These are phyloP conservation scores for Smallanthus sonchifolius DNA, from an alignment of 129 eudicot species.

Conservation along the genomic window DNA sequence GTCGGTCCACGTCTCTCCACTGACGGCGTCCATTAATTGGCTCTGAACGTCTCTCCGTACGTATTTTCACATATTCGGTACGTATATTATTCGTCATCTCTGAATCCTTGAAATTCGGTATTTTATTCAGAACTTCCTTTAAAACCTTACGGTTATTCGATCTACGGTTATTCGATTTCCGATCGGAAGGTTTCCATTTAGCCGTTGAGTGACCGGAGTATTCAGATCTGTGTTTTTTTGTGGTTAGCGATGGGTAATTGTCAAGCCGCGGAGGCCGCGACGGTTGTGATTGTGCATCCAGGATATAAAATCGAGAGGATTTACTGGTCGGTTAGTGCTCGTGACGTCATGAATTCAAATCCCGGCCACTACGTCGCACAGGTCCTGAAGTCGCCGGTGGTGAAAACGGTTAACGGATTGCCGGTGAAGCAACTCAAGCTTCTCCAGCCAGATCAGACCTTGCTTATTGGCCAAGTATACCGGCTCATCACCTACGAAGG, in stretches of 20 bases:
- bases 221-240: not conserved
- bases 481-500: constrained; percentile 77
- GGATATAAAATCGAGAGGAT: constrained; percentile 54
- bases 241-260: constrained; percentile 64
- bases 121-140: not conserved
- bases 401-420: constrained; percentile 35
- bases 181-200: not conserved
- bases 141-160: not conserved
- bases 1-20: constrained; percentile 13
- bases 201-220: not conserved
- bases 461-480: constrained; percentile 80
- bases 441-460: constrained; percentile 60
- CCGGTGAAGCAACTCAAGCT: constrained; percentile 70
- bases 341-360: constrained; percentile 63
- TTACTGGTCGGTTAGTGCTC: constrained; percentile 61
- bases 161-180: not conserved
- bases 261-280: constrained; percentile 84
- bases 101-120: not conserved
- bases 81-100: constrained; percentile 10
- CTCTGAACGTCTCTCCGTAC: not conserved
- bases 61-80: constrained; percentile 10
- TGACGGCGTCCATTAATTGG: constrained; percentile 3
- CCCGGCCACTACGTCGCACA: constrained; percentile 77
- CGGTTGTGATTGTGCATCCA: constrained; percentile 71
- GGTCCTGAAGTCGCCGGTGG: constrained; percentile 33